Percentiles rank a stretch among this genome's conserved stretches.
Evolutionary conservation across 2,329 filamentous ascomycete species (phyloP).

Genomic region (Cladosporium austrohemisphaericum): DNA sequence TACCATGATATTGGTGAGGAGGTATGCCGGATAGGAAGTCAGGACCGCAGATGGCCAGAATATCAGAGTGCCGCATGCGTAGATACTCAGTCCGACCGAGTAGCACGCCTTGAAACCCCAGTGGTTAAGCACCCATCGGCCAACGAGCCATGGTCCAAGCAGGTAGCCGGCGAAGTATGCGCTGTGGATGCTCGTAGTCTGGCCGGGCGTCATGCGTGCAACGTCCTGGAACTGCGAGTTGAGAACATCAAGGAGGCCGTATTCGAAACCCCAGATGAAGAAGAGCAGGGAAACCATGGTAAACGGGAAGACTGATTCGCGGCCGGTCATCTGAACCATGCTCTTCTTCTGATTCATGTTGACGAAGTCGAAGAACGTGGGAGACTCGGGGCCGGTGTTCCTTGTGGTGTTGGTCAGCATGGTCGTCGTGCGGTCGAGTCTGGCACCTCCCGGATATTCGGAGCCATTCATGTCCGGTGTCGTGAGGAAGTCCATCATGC

Average conservation of each 20-base stretch:
- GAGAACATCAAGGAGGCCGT: constrained; percentile 78
- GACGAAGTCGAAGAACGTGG: constrained; percentile 72
- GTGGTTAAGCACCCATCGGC: constrained; percentile 53
- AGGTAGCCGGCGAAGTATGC: constrained; percentile 71
- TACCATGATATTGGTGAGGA: constrained; percentile 61
- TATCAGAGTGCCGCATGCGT: constrained; percentile 57
- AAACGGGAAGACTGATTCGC: constrained; percentile 68
- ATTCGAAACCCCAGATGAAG: constrained; percentile 86
- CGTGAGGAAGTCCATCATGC: constrained; percentile 54
- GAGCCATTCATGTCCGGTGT: constrained; percentile 39
- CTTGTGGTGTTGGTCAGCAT: constrained; percentile 39
- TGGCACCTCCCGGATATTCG: constrained; percentile 21
- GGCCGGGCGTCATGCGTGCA: constrained; percentile 56
- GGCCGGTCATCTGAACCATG: constrained; percentile 61
- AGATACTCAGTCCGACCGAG: constrained; percentile 58
- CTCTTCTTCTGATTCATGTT: constrained; percentile 67
- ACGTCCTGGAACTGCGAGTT: constrained; percentile 67
- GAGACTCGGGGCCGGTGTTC: constrained; percentile 29
- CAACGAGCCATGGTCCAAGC: constrained; percentile 65
- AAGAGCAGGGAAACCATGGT: constrained; percentile 75
- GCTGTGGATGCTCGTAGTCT: constrained; percentile 65
- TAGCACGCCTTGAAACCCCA: constrained; percentile 63
- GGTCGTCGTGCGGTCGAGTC: constrained; percentile 37
- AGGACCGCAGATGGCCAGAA: constrained; percentile 65
- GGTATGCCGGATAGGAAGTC: constrained; percentile 57